Percentiles rank a stretch among this genome's conserved stretches.
Evolutionary conservation across 2,329 filamentous ascomycete genomes (phyloP).

Genomic region (Xylaria multiplex): DNA sequence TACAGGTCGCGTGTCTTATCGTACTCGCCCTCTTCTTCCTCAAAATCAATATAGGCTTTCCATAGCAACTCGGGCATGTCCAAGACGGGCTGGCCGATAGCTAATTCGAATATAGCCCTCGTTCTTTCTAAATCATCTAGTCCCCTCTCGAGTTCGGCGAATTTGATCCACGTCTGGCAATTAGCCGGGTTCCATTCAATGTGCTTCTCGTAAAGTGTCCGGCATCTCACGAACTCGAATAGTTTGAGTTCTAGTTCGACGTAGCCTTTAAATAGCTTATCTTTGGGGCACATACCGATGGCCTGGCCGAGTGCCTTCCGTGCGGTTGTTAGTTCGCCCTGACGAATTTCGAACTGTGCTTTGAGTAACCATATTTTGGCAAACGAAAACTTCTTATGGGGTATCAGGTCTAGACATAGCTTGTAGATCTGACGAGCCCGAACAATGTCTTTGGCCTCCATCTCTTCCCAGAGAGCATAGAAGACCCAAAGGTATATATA

Average conservation of each 20-base stretch:
- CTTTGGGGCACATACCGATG: slow-evolving; percentile 94
- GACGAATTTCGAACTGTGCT: slow-evolving; percentile 91
- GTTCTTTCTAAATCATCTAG: slow-evolving; percentile 90
- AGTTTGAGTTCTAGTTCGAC: slow-evolving; percentile 91
- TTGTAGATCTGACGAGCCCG: slow-evolving; percentile 90
- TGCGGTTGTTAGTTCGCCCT: slow-evolving; percentile 80
- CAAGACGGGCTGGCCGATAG: slow-evolving; percentile 80
- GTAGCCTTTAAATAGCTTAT: slow-evolving; percentile 93
- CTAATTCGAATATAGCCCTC: slow-evolving; percentile 91
- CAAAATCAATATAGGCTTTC: slow-evolving; percentile 99
- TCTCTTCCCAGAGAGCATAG: slow-evolving; percentile 95
- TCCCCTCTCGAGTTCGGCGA: slow-evolving; percentile 90
- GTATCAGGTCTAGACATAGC: slow-evolving; percentile 86
- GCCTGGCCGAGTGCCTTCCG: slow-evolving; percentile 90
- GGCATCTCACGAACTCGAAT: slow-evolving; percentile 92
- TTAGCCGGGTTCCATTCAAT: slow-evolving; percentile 92
- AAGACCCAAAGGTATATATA: slow-evolving; percentile 99
- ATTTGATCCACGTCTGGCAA: slow-evolving; percentile 94
- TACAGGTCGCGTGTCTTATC: slow-evolving; percentile 83
- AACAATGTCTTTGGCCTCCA: slow-evolving; percentile 79
- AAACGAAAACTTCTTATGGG: slow-evolving; percentile 97
- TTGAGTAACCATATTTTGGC: slow-evolving; percentile 96
- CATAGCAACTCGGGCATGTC: slow-evolving; percentile 98
- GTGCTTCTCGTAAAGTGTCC: slow-evolving; percentile 92
- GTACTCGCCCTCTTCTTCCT: slow-evolving; percentile 94